Evolutionary conservation across 1,284 basidiomycete genomes (phyloP).

Genomic region (Microbotryomycetes sp.): DNA sequence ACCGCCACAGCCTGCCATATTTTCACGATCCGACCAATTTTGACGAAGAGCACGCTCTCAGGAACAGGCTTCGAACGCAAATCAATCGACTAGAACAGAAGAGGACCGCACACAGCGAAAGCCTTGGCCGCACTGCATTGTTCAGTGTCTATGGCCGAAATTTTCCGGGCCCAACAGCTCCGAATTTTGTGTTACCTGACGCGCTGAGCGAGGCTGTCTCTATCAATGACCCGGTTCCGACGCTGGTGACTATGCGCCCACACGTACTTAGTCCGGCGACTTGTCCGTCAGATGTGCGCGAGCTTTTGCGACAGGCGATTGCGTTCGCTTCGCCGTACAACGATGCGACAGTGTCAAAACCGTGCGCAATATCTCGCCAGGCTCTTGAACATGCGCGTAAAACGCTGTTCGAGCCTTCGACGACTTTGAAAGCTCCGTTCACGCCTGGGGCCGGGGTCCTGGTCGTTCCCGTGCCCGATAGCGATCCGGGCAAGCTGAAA

Average conservation of each 20-base stretch:
- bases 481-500: no score
- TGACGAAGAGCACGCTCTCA: not conserved
- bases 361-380: no score
- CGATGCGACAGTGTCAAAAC: not conserved
- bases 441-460: not conserved
- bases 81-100: no score
- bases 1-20: not conserved
- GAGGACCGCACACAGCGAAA: no score
- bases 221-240: not conserved
- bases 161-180: no score
- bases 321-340: not conserved
- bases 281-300: not conserved
- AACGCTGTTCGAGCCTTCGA: no score
- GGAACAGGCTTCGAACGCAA: not conserved
- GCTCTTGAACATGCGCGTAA: no score
- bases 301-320: not conserved
- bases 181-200: not conserved
- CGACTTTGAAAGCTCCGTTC: no score
- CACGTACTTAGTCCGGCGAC: not conserved
- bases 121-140: no score
- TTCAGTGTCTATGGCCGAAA: no score
- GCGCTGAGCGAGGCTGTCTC: no score
- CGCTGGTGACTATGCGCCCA: not conserved
- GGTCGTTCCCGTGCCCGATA: no score
- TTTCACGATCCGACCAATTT: not conserved